phyloP scores from a whole-genome alignment of 176 grass and related monocot species.

The Tillandsia leiboldiana region DNA sequence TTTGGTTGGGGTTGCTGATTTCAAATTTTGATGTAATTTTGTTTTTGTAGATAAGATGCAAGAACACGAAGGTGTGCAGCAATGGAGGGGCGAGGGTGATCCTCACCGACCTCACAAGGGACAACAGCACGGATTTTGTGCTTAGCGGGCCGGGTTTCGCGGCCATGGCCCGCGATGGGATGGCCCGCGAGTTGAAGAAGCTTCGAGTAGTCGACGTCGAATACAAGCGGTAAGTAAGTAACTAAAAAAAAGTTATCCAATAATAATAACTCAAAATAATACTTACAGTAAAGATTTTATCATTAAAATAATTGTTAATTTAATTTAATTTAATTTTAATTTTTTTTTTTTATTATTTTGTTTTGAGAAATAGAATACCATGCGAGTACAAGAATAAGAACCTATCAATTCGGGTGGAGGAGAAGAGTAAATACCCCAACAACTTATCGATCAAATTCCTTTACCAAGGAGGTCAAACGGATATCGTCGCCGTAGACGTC shows the following conservation, averaged over 20 bases:
- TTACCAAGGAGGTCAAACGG: conserved; percentile 90
- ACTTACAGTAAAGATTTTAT: no score
- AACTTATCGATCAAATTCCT: conserved; percentile 61
- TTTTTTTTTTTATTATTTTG: background rate
- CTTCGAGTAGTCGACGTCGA: conserved; percentile 47
- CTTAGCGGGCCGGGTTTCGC: conserved; percentile 45
- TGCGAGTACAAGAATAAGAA: conserved; percentile 63
- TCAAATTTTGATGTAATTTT: background rate
- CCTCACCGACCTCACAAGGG: conserved; percentile 52
- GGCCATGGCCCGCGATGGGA: conserved; percentile 61
- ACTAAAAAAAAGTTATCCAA: background rate
- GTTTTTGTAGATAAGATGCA: conserved; percentile 57
- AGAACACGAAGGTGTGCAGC: conserved; percentile 40
- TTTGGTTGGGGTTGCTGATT: background rate
- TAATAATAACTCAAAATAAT: no score
- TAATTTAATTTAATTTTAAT: background rate
- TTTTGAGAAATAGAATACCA: conserved; percentile 40
- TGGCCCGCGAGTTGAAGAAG: conserved; percentile 27
- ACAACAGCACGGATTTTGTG: conserved; percentile 52
- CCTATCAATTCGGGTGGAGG: conserved; percentile 60
- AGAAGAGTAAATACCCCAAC: conserved; percentile 33
- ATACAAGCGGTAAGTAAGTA: conserved; percentile 50
- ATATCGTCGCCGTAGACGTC: conserved; percentile 88
- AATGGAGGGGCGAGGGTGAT: conserved; percentile 45
- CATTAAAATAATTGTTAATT: background rate